Percentiles rank a stretch among this genome's conserved stretches.
Conservation (phyloP, 73 alveolate species). For the Paramecium sonneborni region DNA sequence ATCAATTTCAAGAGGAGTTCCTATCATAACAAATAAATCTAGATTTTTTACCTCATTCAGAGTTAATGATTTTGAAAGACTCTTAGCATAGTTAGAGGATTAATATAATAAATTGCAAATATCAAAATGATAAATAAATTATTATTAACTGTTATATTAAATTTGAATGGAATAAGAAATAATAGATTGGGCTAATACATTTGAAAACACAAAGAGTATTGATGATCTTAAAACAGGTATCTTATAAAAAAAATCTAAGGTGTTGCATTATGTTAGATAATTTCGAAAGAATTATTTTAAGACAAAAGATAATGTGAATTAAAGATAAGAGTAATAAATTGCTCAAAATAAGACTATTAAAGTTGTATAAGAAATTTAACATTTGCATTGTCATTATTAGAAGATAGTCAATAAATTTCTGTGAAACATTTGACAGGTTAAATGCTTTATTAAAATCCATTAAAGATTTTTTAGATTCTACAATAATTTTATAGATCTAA, state of each 20-base stretch:
- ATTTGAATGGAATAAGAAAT: conserved; percentile 52
- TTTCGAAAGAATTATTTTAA: conserved; percentile 18
- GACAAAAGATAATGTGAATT: conserved; percentile 48
- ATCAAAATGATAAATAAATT: conserved; percentile 29
- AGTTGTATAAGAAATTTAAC: conserved; percentile 34
- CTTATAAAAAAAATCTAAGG: background rate
- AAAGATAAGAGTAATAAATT: conserved; percentile 43
- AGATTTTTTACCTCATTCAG: conserved; percentile 27
- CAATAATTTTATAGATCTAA: background rate
- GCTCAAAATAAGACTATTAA: conserved; percentile 21
- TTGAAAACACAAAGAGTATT: conserved; percentile 11
- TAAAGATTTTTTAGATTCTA: conserved; percentile 7
- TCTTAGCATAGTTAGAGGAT: conserved; percentile 21
- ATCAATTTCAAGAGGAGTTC: background rate
- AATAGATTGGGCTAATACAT: conserved; percentile 10
- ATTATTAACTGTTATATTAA: background rate
- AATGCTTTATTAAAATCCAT: conserved; percentile 41
- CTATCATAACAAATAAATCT: conserved; percentile 6
- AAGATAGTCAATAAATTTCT: background rate
- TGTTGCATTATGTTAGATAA: conserved; percentile 47
- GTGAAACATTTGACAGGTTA: conserved; percentile 39
- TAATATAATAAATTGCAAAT: conserved; percentile 32
- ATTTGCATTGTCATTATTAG: background rate
- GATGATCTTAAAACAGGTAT: conserved; percentile 52
- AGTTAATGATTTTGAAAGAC: conserved; percentile 21